Conservation (phyloP, 345 rosid genomes). For the Ceriops zippeliana region DNA sequence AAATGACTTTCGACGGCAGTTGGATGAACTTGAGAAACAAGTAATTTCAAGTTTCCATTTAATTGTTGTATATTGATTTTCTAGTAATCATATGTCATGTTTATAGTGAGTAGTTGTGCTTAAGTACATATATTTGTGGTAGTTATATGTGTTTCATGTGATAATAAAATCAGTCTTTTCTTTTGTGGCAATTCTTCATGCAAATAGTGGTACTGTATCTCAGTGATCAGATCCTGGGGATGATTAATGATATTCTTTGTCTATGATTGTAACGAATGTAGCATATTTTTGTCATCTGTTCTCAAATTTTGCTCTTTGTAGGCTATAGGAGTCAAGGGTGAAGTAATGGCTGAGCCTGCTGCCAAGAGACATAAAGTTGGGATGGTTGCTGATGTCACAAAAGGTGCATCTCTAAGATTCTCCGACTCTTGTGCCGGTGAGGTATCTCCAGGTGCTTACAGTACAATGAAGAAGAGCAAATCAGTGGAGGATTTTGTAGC, state of each 20-base stretch:
- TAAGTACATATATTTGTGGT: no score
- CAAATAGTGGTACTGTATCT: no score
- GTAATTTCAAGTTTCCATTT: slow-evolving; percentile 22
- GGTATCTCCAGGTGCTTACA: slow-evolving; percentile 34
- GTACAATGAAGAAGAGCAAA: slow-evolving; percentile 37
- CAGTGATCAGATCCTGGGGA: no score
- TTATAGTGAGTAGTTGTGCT: background rate
- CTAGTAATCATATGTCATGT: no score
- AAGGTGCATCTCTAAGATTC: slow-evolving; percentile 26
- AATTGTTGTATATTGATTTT: background rate
- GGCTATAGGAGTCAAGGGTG: slow-evolving; percentile 70
- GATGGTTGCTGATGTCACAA: slow-evolving; percentile 35
- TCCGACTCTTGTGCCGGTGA: slow-evolving; percentile 36
- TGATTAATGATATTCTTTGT: background rate
- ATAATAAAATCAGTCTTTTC: no score
- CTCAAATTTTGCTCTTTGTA: slow-evolving; percentile 37
- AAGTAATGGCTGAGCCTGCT: slow-evolving; percentile 51
- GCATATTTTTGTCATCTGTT: slow-evolving; percentile 14
- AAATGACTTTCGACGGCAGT: slow-evolving; percentile 62
- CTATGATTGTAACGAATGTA: background rate
- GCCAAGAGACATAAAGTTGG: slow-evolving; percentile 60
- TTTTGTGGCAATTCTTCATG: no score
- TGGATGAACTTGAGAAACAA: slow-evolving; percentile 72
- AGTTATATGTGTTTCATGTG: no score
- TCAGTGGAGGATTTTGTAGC: slow-evolving; percentile 36